Evolutionary conservation across 768 basidiomycete genomes (phyloP), one percentile per base, ranked within the genome.

Genomic region (Boletales sp.): DNA sequence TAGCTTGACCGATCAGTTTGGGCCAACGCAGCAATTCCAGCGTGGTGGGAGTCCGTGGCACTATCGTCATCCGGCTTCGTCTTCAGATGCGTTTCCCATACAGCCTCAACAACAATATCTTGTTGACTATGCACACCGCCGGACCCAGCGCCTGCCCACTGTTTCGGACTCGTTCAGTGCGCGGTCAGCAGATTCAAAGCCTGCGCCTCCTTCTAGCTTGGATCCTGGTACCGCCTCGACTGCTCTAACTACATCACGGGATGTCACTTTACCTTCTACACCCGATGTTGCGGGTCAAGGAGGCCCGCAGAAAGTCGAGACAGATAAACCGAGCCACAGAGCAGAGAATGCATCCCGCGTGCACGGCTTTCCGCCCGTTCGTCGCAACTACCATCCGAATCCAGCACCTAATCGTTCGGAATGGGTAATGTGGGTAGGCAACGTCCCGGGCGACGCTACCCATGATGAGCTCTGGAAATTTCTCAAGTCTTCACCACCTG

Each of bases 351-450:
- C 48, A 1, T 40, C 57, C 2, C 56, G 40, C 33, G 14, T 56
- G 33, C 25, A 43, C 18, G 70, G 72, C 14, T 70, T 57, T 30
- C 66, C 69, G 0, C 32, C 69, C 5, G 61, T 70, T 21, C 82
- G 84, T 37, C 76, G 79, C 9, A 59, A 76, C 18, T 87, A 84
- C 57, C 87, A 88, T 55, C 86, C 86, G 2, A 85, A 82, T 49
- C 79, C 84, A 1, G 86, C 87, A 12, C 71, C 81, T 11, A 76
- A 87, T 46, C 80, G 90, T 13, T 90, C 90, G 8, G 90, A 91
- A 51, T 94, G 88, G 90, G 93, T 93, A 2, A 91, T 94, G 90
- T 96, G 94, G 94, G 85, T 84, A 12, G 94, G 94, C 10, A 97
- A 97, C 62, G 87, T 96, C 4, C 90, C 90, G 3, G 76, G 78